phyloP scores from a whole-genome alignment of 768 basidiomycete species.

The Pleurotus salmoneostramineus region DNA sequence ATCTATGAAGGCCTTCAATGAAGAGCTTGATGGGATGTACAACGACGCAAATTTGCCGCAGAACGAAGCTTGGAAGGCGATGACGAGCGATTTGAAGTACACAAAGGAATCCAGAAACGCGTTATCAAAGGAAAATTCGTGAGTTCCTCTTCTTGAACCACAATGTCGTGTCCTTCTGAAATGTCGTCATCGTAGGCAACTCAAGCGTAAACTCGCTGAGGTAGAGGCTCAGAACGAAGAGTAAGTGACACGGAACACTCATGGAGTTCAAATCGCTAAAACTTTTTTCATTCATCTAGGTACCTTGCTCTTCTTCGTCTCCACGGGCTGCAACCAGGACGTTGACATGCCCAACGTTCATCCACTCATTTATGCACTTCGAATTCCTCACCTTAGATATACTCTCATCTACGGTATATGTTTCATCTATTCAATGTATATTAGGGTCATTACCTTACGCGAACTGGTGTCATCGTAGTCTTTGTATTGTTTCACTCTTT shows the following conservation, averaged over 20 bases:
- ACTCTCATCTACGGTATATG: neutral
- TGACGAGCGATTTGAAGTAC: conserved; percentile 66
- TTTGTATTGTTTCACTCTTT: neutral
- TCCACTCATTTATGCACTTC: no score
- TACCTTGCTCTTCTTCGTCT: conserved; percentile 62
- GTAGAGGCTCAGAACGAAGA: conserved; percentile 75
- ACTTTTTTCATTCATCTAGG: conserved; percentile 28
- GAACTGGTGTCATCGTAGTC: neutral
- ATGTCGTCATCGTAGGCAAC: conserved; percentile 36
- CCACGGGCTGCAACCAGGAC: conserved; percentile 38
- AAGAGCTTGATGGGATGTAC: conserved; percentile 90
- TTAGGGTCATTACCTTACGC: neutral
- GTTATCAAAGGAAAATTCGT: conserved; percentile 80
- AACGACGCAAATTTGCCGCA: conserved; percentile 79
- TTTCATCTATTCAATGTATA: conserved; percentile 10
- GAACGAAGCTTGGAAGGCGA: conserved; percentile 78
- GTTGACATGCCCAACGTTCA: neutral
- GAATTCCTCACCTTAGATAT: no score
- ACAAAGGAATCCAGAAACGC: conserved; percentile 76
- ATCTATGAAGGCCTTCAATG: conserved; percentile 79
- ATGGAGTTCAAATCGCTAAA: neutral
- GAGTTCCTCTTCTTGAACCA: conserved; percentile 17
- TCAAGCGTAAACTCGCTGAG: conserved; percentile 69
- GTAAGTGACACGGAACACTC: conserved; percentile 37
- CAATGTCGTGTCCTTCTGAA: no score